Evolutionary conservation across 495 filamentous ascomycete genomes (phyloP), one percentile per base, ranked within the genome.

Genomic region (Penicillium arizonense): DNA sequence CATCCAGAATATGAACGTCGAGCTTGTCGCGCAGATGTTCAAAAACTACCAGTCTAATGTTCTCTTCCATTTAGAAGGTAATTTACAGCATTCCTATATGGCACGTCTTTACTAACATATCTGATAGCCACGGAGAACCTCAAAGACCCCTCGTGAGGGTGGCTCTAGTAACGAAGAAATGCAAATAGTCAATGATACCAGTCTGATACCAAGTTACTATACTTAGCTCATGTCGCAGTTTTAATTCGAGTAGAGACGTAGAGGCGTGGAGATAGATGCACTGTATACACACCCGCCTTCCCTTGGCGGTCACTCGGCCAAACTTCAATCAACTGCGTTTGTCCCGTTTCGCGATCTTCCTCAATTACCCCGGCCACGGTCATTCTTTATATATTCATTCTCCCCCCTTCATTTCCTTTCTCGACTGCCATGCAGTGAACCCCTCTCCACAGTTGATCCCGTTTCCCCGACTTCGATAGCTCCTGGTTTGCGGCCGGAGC

Each of bases 41-140:
- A 96, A 97, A 79, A 98, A 97, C 72, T 98, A 98, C 68, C 91
- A 96, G 69, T 96, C 90, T 4, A 98, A 97, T 62, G 94, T 98
- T 12, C 77, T 97, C 2, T 98, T 98, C 65, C 94, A 98, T 63
- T 77, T 98, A 24, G 95, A 97, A 84, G 94, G 94, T 95, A 78
- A 48, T 72, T 50, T 11, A 9, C 12, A 13, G 5, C n/a, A 14
- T 9, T 44, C 5, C 3, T 18, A 12, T 46, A 11, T 21, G 6
- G 3, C 23, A 20, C 34, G 34, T 14, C 14, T 21, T 4, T 13
- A 37, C 5, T 4, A 5, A 14, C 35, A 59, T 10, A 12, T 28
- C 11, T 5, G 26, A 34, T 37, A 96, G 91, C 88, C 7, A 96
- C 91, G 56, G 89, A 93, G 57, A 91, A 87, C 61, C 71, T 95